Evolutionary conservation across 140 eudicot genomes (phyloP).

Genomic region (Anethum foeniculum): DNA sequence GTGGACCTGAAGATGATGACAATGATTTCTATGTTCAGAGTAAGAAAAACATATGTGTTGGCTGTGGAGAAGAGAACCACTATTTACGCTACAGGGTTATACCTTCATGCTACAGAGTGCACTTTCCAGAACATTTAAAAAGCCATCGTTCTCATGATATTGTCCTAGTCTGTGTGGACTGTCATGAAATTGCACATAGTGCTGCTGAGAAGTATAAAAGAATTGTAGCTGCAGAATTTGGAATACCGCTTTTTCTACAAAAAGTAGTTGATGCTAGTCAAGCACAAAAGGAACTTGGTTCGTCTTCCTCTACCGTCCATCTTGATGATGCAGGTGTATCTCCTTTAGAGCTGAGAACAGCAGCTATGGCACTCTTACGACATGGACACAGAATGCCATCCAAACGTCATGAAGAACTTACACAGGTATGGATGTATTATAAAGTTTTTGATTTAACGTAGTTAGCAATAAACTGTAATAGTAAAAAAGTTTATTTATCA

Average conservation of each 20-base stretch:
- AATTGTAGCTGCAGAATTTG: conserved; percentile 62
- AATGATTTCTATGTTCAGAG: conserved; percentile 88
- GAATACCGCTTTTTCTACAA: conserved; percentile 74
- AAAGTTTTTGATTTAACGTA: not conserved
- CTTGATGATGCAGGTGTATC: conserved; percentile 71
- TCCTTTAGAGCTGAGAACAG: conserved; percentile 78
- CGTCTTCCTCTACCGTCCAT: conserved; percentile 23
- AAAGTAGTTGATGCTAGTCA: conserved; percentile 56
- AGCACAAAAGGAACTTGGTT: conserved; percentile 22
- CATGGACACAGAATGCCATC: conserved; percentile 90
- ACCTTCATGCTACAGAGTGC: conserved; percentile 91
- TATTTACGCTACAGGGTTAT: conserved; percentile 85
- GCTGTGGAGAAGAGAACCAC: conserved; percentile 95
- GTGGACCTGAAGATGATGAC: conserved; percentile 96
- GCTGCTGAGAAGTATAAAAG: conserved; percentile 84
- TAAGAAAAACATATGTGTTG: conserved; percentile 89
- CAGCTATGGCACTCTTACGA: conserved; percentile 92
- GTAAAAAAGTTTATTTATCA: no score
- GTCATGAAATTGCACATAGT: conserved; percentile 95
- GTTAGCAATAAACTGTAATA: not conserved
- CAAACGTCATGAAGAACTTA: conserved; percentile 70
- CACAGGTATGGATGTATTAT: conserved; percentile 39
- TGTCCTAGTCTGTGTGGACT: conserved; percentile 92
- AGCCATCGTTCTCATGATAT: conserved; percentile 99
- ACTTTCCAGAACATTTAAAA: conserved; percentile 94